Evolutionary conservation across 2,329 filamentous ascomycete species (phyloP).

Genomic region (Diaporthe vaccinii): DNA sequence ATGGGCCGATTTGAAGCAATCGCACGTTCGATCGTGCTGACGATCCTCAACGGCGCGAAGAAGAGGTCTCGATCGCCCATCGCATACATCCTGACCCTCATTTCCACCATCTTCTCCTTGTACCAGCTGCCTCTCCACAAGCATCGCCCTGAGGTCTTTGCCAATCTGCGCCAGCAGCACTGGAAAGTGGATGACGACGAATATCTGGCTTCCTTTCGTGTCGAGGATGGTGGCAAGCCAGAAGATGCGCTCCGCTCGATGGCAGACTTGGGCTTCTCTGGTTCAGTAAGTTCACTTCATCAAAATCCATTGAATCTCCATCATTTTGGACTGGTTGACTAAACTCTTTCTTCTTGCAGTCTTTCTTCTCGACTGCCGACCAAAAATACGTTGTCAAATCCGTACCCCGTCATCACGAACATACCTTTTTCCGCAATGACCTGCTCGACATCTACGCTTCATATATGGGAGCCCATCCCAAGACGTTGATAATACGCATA

Average conservation of each 20-base stretch:
- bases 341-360: conserved; percentile 52
- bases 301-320: too few relatives aligned
- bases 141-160: conserved; percentile 63
- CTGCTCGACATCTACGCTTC: conserved; percentile 74
- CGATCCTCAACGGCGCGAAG: conserved; percentile 52
- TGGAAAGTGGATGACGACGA: conserved; percentile 54
- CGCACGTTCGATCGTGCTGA: conserved; percentile 57
- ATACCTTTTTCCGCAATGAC: conserved; percentile 77
- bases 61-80: conserved; percentile 50
- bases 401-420: conserved; percentile 77
- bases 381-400: conserved; percentile 80
- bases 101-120: conserved; percentile 64
- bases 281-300: conserved; percentile 63
- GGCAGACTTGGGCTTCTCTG: conserved; percentile 80
- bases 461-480: conserved; percentile 72
- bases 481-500: conserved; percentile 77
- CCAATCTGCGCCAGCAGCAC: conserved; percentile 60
- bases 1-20: conserved; percentile 52
- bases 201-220: conserved; percentile 54
- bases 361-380: conserved; percentile 78
- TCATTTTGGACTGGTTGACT: not conserved
- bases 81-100: conserved; percentile 58
- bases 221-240: conserved; percentile 61
- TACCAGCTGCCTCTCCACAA: conserved; percentile 63
- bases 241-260: conserved; percentile 64